Conservation (phyloP, 805 yeast genomes). For the Metschnikowia proteae region DNA sequence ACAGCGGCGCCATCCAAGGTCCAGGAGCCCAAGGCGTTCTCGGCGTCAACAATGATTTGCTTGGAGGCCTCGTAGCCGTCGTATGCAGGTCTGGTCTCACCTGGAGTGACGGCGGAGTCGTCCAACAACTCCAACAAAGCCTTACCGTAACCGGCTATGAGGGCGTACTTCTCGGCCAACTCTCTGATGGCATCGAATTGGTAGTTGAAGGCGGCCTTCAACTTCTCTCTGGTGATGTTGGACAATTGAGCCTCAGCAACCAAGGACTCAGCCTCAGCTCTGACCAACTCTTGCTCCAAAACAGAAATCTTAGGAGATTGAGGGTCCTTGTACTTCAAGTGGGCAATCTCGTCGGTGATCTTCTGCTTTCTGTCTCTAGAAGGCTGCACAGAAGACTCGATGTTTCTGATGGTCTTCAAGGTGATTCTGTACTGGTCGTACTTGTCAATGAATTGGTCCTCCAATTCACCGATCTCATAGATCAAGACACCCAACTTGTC, state of each 20-base stretch:
- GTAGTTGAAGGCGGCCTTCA: constrained; percentile 95
- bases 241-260: constrained; percentile 99
- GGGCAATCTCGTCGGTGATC: constrained; percentile 96
- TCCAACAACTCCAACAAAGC: constrained; percentile 93
- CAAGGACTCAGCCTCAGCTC: constrained; percentile 98
- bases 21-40: constrained; percentile 93
- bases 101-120: constrained; percentile 97
- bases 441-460: constrained; percentile 96
- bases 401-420: constrained; percentile 89
- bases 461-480: constrained; percentile 95
- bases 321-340: constrained; percentile 97
- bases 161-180: constrained; percentile 91
- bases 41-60: constrained; percentile 96
- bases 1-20: constrained; percentile 93
- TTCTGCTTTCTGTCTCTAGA: constrained; percentile 97
- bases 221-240: constrained; percentile 95
- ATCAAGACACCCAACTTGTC: constrained; percentile 95
- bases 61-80: constrained; percentile 98
- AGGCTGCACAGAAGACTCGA: constrained; percentile 97
- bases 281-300: constrained; percentile 95
- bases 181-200: constrained; percentile 95
- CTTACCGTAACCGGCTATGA: constrained; percentile 98
- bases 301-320: constrained; percentile 93
- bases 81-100: constrained; percentile 97
- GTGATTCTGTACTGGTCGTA: constrained; percentile 98